Evolutionary conservation across 345 rosid species (phyloP), one percentile per base, ranked within the genome.

Genomic region (Eucalyptus globulus): DNA sequence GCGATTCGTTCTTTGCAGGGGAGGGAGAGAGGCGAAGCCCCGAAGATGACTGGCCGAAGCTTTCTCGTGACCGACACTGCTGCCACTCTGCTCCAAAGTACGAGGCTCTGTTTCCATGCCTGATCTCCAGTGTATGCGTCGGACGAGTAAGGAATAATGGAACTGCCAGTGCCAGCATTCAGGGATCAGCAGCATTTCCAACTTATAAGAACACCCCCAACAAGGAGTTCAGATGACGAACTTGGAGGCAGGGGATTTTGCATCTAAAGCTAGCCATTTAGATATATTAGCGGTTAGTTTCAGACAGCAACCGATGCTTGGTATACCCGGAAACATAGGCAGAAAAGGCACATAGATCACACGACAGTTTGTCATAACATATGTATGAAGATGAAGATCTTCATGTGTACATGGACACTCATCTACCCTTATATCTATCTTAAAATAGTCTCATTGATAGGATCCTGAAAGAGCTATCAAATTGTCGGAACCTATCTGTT

Each of bases 381-480:
- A 10, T 72, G 26, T 72, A 37, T 5, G 44, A 34, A 72, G 44
- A 62, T 27, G 16, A 34, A 5, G 81, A 72, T 34, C 81, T 34
- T 17, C 26, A 34, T 34, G 14, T 10, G 24, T 72, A 10, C 83
- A 72, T 19, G 14, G 14, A 72, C 45, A 37, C 22, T 22, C 2
- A 53, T 72, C 13, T 21, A 37, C 27, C 83, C 3, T 8, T 72
- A 37, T 72, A 37, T 72, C 45, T 72, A 37, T 72, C 45, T 72
- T 7, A 93, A 27, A 95, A 95, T 81, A 89, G 94, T 88, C 93
- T 94, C 81, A 93, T 93, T 13, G 94, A 90, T 43, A 86, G 44
- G 62, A 93, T 95, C 86, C 96, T 96, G 3, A 91, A 89, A 87
- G 96, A 94, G 92, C 67, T 95, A 56, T 93, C 90, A 2, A 45